Evolutionary conservation across 176 grass and related monocot species (phyloP).

Genomic region (Pontederia crassipes): DNA sequence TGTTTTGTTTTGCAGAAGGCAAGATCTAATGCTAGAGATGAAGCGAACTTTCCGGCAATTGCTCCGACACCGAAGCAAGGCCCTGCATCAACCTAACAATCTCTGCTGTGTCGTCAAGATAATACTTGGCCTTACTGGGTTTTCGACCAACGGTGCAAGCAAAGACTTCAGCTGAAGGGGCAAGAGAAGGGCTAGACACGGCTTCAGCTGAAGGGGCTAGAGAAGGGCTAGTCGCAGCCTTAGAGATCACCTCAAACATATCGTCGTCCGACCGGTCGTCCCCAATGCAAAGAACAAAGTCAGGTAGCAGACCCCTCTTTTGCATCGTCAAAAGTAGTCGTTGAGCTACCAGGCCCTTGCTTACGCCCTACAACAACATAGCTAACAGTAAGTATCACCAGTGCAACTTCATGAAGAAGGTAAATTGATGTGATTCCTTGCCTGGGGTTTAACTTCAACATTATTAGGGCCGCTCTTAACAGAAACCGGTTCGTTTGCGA

Average conservation of each 20-base stretch:
- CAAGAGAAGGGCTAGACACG: conserved; percentile 18
- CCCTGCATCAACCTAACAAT: conserved; percentile 65
- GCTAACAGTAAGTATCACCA: neutral
- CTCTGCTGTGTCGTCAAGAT: conserved; percentile 66
- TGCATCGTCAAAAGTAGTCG: conserved; percentile 44
- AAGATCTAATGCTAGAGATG: neutral
- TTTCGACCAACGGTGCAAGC: conserved; percentile 85
- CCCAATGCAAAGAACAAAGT: conserved; percentile 79
- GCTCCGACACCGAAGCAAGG: conserved; percentile 62
- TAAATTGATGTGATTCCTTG: conserved; percentile 11
- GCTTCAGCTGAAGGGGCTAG: conserved; percentile 36
- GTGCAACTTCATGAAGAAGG: neutral
- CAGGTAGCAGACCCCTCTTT: conserved; percentile 27
- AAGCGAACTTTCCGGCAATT: neutral
- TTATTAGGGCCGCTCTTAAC: conserved; percentile 64
- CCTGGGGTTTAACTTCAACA: conserved; percentile 97
- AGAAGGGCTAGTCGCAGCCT: conserved; percentile 14
- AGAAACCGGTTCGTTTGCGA: conserved; percentile 68
- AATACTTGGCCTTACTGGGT: conserved; percentile 96
- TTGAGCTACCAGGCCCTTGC: conserved; percentile 66
- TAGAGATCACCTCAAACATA: conserved; percentile 89
- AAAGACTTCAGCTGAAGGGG: conserved; percentile 47
- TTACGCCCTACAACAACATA: conserved; percentile 41
- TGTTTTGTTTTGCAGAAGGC: neutral
- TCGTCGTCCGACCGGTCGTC: conserved; percentile 88